phyloP scores from a whole-genome alignment of 257 asterid genomes.

The Solanum clarkiae region DNA sequence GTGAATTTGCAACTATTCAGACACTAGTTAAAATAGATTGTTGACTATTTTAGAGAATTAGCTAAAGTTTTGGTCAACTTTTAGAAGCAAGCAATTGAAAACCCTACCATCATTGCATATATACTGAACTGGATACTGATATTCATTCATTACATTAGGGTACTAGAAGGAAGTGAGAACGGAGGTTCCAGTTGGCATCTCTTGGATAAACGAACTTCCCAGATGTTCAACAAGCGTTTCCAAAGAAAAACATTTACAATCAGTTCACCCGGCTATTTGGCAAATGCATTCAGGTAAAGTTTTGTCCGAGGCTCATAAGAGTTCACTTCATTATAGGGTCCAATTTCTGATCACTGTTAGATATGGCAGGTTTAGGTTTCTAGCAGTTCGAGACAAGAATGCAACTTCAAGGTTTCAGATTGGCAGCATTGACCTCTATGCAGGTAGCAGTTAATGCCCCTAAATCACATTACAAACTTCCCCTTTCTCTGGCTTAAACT shows the following conservation, averaged over 20 bases:
- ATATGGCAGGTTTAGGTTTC: conserved; percentile 57
- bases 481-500: background rate
- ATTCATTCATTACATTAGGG: conserved; percentile 33
- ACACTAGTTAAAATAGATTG: too few species aligned
- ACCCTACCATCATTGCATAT: background rate
- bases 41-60: background rate
- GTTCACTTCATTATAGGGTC: background rate
- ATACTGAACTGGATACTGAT: background rate
- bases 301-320: background rate
- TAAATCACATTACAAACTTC: background rate
- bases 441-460: conserved; percentile 8
- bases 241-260: conserved; percentile 54
- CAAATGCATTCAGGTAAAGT: conserved; percentile 80
- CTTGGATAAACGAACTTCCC: conserved; percentile 55
- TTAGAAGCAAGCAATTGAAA: background rate
- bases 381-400: conserved; percentile 49
- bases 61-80: background rate
- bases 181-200: conserved; percentile 70
- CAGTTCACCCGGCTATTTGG: conserved; percentile 29
- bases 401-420: conserved; percentile 73
- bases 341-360: background rate
- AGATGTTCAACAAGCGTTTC: conserved; percentile 59
- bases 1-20: too few species aligned
- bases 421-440: conserved; percentile 80
- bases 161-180: conserved; percentile 77